Evolutionary conservation across 768 basidiomycete genomes (phyloP), one percentile per base, ranked within the genome.

Genomic region (Lentinus tigrinus): DNA sequence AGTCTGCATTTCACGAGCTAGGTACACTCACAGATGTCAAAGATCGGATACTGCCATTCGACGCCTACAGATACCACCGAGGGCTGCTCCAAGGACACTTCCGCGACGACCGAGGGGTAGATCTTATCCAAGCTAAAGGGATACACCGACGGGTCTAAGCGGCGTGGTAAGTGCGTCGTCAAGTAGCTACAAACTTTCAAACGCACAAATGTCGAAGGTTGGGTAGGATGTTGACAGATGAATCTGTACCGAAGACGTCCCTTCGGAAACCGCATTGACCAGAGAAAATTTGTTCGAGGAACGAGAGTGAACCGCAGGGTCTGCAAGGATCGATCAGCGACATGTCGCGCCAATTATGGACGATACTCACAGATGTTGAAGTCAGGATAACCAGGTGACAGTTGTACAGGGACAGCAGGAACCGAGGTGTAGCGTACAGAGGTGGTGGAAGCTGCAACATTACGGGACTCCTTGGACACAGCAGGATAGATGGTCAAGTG

Each of bases 401-500:
- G 34, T 13, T 27, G 23, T 23, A 52, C 37, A 24, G 47, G 31
- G 21, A 56, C 21, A 28, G n/a, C 8, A 19, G 58, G 36, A 14
- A 27, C 17, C 13, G 52, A 31, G 1, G 13, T 8, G 4, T 3
- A 14, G 21, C 24, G 24, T 16, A 34, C 43, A 19, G 19, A 31
- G 31, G 31, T 16, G 36, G 19, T 28, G 21, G 39, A 28, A 14
- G 26, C 24, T 2, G 19, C 47, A 34, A n/a, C 9, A 19, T 40
- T 31, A 31, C 54, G 9, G 17, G 27, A 14, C 21, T 49, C 42
- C 39, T 37, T 42, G 16, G 43, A 50, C 14, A 61, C 44, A 24
- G 63, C 52, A n/a, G 74, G 72, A 61, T 80, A 79, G 48, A 78
- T 73, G 43, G 70, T 52, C 16, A 79, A 61, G 63, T 73, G 74